These are phyloP conservation scores for Microascus cirrosus DNA, from an alignment of 2,329 filamentous ascomycete species.

Conservation along the genomic window DNA sequence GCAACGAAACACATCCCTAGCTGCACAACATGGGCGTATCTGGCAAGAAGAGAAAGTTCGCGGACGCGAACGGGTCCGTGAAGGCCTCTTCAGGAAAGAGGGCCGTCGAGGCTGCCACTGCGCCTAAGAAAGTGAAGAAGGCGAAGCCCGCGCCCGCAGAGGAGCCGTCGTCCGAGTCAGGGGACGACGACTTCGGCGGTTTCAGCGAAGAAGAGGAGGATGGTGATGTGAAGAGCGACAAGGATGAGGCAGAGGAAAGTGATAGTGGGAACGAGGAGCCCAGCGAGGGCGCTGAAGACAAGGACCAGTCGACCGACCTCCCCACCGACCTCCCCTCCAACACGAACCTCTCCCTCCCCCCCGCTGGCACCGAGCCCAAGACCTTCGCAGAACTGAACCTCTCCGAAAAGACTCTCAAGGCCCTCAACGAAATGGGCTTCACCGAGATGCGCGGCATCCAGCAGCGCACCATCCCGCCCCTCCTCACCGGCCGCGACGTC, in stretches of 20 bases:
- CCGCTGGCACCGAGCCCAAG: slow-evolving; percentile 49
- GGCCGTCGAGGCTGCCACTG: slow-evolving; percentile 8
- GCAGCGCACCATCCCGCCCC: slow-evolving; percentile 71
- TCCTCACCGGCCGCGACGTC: slow-evolving; percentile 83
- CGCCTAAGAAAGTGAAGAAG: slow-evolving; percentile 22
- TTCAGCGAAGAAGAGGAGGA: slow-evolving; percentile 11
- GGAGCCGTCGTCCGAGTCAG: not conserved
- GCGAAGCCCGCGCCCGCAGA: slow-evolving; percentile 17
- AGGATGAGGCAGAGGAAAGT: slow-evolving; percentile 8
- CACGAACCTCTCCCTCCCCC: slow-evolving; percentile 35
- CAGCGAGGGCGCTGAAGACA: slow-evolving; percentile 10
- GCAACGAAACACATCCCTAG: not conserved
- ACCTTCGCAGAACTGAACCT: slow-evolving; percentile 75
- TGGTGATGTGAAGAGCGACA: slow-evolving; percentile 5
- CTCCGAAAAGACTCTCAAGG: slow-evolving; percentile 79
- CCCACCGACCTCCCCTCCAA: slow-evolving; percentile 20
- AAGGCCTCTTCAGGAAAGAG: slow-evolving; percentile 13
- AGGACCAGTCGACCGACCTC: slow-evolving; percentile 3
- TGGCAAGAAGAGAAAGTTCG: slow-evolving; percentile 24
- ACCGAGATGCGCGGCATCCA: slow-evolving; percentile 95
- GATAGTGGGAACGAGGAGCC: slow-evolving; percentile 11
- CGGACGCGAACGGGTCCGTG: slow-evolving; percentile 16
- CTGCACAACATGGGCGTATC: slow-evolving; percentile 8
- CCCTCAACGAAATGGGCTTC: slow-evolving; percentile 85
- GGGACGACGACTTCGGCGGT: not conserved